Evolutionary conservation across 2,329 filamentous ascomycete genomes (phyloP).

Genomic region (Aureobasidium sp.): DNA sequence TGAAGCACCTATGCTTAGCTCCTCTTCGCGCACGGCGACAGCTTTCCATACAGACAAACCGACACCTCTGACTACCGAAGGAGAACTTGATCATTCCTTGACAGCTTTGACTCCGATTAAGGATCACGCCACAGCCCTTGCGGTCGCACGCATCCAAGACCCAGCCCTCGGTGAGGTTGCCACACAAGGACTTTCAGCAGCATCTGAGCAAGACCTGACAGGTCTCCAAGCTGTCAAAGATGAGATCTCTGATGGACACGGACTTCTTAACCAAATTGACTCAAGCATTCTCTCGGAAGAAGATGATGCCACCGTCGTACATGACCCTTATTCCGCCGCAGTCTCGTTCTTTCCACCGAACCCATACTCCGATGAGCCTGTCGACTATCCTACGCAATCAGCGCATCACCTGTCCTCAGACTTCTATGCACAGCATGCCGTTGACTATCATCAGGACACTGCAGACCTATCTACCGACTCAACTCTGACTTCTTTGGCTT

Average conservation of each 20-base stretch:
- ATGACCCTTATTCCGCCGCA: neutral
- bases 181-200: neutral
- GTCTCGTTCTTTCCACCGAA: slow-evolving; percentile 1
- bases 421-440: too few relatives aligned
- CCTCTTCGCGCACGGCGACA: neutral
- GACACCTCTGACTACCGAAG: neutral
- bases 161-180: neutral
- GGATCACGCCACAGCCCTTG: neutral
- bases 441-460: neutral
- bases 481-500: neutral
- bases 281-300: neutral
- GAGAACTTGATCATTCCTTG: neutral
- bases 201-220: neutral
- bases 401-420: too few relatives aligned
- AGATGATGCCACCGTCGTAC: neutral
- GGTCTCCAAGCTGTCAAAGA: neutral
- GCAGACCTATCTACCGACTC: neutral
- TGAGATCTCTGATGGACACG: neutral
- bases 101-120: neutral
- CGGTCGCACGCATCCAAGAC: neutral
- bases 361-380: neutral
- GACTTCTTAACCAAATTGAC: neutral
- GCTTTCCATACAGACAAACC: neutral
- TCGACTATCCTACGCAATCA: neutral
- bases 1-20: neutral